Conservation (phyloP, 371 early-diverging fungal species). For the Mortierella sp. region DNA sequence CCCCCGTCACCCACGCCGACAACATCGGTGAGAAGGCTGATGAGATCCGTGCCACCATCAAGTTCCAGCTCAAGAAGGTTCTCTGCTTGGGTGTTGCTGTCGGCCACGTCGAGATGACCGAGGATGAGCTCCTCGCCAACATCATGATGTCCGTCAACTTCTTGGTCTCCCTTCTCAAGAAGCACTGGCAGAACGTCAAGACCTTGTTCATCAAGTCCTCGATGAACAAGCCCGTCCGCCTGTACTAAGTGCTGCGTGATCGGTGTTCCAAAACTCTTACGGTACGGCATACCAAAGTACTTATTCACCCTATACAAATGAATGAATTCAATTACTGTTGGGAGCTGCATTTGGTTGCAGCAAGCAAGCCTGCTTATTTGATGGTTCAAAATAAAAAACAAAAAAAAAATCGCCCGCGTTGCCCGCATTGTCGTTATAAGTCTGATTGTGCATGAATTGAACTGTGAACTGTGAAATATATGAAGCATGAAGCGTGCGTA, state of each 20-base stretch:
- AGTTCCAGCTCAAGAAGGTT: conserved; percentile 99
- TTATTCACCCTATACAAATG: conserved; percentile 29
- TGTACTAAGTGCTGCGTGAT: conserved; percentile 82
- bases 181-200: conserved; percentile 99
- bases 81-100: conserved; percentile 98
- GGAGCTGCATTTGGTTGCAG: conserved; percentile 55
- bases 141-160: conserved; percentile 98
- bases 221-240: conserved; percentile 95
- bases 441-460: too few species aligned
- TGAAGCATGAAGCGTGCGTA: too few species aligned
- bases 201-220: conserved; percentile 98
- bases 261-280: conserved; percentile 12
- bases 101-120: conserved; percentile 96
- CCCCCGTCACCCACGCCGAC: conserved; percentile 95
- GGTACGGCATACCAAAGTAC: conserved; percentile 58
- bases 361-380: conserved; percentile 58
- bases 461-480: too few species aligned
- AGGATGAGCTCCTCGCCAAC: conserved; percentile 97
- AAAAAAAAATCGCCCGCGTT: too few species aligned
- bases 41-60: conserved; percentile 97
- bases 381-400: conserved; percentile 53
- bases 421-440: too few species aligned
- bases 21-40: conserved; percentile 92
- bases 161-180: conserved; percentile 98
- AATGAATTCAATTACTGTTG: conserved; percentile 54